phyloP scores from a whole-genome alignment of 179 eudicot genomes.

The Silene noctiflora region DNA sequence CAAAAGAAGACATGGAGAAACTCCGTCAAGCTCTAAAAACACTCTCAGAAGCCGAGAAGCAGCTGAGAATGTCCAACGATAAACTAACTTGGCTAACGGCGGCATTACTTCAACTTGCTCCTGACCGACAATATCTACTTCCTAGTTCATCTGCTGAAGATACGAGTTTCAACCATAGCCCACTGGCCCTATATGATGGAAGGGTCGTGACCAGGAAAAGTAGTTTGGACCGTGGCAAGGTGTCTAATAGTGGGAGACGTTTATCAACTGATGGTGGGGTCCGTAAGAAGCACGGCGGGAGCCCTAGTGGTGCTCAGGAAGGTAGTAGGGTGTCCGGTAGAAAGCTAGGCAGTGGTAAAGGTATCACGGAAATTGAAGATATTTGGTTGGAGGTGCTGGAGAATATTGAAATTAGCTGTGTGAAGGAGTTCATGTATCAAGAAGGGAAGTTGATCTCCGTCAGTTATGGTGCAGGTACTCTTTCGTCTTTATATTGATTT shows the following conservation, averaged over 20 bases:
- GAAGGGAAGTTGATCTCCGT: conserved; percentile 80
- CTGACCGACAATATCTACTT: conserved; percentile 74
- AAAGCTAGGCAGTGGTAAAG: conserved; percentile 37
- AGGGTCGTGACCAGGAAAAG: conserved; percentile 42
- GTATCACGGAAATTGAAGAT: conserved; percentile 52
- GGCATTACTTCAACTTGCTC: conserved; percentile 92
- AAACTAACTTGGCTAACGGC: conserved; percentile 94
- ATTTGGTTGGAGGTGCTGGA: conserved; percentile 85
- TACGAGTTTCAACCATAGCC: conserved; percentile 61
- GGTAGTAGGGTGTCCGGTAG: conserved; percentile 32
- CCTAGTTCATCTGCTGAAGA: conserved; percentile 73
- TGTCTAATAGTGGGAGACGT: conserved; percentile 39
- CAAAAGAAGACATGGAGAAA: conserved; percentile 89
- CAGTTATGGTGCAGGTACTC: conserved; percentile 77
- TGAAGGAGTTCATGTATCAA: conserved; percentile 74
- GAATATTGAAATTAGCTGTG: conserved; percentile 49
- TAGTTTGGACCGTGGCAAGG: conserved; percentile 37
- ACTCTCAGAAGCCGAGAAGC: conserved; percentile 92
- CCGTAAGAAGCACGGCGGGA: conserved; percentile 36
- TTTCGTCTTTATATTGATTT: conserved; percentile 7
- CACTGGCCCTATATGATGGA: conserved; percentile 33
- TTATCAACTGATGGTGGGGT: conserved; percentile 27
- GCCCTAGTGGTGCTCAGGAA: conserved; percentile 33
- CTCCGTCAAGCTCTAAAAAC: conserved; percentile 89
- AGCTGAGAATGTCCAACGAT: conserved; percentile 82